phyloP scores from a whole-genome alignment of 2,329 filamentous ascomycete genomes.

The Ceratocystis variospora region DNA sequence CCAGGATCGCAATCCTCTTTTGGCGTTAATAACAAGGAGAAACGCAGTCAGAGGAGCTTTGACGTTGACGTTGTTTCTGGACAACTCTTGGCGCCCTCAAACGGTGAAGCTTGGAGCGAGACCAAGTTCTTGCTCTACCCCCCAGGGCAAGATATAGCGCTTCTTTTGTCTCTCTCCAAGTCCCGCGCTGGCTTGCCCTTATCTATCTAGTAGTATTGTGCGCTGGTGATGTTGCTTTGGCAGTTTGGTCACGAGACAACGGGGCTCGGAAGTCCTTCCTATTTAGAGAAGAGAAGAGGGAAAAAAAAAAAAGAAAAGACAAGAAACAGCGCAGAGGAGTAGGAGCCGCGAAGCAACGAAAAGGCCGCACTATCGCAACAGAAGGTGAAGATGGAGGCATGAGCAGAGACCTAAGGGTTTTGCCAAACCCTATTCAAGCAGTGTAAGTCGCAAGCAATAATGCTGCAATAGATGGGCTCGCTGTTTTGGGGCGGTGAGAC shows the following conservation, averaged over 20 bases:
- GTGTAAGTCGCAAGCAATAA: not conserved
- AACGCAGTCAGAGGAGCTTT: conserved; percentile 1
- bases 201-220: not conserved
- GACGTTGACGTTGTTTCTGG: conserved; percentile 4
- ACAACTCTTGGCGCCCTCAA: conserved; percentile 3
- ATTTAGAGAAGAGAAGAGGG: not conserved
- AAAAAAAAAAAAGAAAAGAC: not conserved
- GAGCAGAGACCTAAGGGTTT: not conserved
- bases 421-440: not conserved
- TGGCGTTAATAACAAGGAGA: not conserved
- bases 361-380: not conserved
- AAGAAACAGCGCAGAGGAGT: not conserved
- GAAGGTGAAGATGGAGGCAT: not conserved
- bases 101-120: not conserved
- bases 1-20: not conserved
- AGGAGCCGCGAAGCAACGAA: not conserved
- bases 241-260: not conserved
- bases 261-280: not conserved
- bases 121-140: not conserved
- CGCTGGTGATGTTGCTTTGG: not conserved
- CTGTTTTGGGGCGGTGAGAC: no score
- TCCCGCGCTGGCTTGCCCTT: not conserved
- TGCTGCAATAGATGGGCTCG: no score
- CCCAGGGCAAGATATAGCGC: not conserved
- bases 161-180: not conserved